These are phyloP conservation scores for Starmerella ratchasimensis DNA, from an alignment of 805 yeast species.

Conservation along the genomic window DNA sequence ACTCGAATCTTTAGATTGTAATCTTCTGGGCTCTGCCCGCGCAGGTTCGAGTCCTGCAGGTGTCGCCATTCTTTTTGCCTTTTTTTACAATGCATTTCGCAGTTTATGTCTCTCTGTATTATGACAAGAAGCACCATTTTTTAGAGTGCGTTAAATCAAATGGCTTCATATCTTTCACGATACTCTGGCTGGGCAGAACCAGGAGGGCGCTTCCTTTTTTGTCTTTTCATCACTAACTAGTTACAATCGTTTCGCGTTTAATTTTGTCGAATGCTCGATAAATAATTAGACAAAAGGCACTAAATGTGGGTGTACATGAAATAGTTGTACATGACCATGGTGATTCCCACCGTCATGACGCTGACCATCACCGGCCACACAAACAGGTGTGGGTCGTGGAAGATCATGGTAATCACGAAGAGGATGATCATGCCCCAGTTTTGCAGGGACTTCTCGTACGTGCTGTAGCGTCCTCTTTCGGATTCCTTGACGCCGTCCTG, in stretches of 20 bases:
- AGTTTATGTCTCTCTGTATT: background rate
- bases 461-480: slow-evolving; percentile 26
- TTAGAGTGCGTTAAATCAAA: too few species aligned
- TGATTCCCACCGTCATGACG: slow-evolving; percentile 7
- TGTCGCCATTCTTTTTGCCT: slow-evolving; percentile 17
- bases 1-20: slow-evolving; percentile 15
- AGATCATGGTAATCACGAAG: slow-evolving; percentile 13
- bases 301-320: slow-evolving; percentile 3
- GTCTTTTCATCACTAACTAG: too few species aligned
- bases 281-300: too few species aligned
- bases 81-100: background rate
- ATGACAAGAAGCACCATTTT: too few species aligned
- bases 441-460: slow-evolving; percentile 17
- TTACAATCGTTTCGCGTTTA: too few species aligned
- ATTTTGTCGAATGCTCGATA: too few species aligned
- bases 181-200: too few species aligned
- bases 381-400: slow-evolving; percentile 11
- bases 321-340: slow-evolving; percentile 5
- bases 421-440: slow-evolving; percentile 12
- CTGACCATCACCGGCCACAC: slow-evolving; percentile 11
- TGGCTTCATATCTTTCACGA: too few species aligned
- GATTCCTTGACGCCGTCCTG: slow-evolving; percentile 27
- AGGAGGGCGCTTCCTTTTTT: too few species aligned
- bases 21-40: slow-evolving; percentile 22
- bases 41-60: slow-evolving; percentile 22